Evolutionary conservation across 2,329 filamentous ascomycete genomes (phyloP).

Genomic region (Didymella arachidicola): DNA sequence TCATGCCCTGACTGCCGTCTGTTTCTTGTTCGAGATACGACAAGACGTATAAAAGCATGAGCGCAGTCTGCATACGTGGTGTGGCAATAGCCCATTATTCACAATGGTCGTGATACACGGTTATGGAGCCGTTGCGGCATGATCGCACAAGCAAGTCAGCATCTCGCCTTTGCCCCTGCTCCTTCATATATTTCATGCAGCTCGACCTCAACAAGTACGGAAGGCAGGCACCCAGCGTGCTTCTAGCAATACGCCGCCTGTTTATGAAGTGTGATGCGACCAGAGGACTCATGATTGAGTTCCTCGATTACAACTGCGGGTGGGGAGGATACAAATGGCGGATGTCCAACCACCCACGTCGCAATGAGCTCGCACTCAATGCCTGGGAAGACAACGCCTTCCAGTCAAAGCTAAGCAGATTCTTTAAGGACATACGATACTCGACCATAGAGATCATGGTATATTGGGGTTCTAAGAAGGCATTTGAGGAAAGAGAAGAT

Average conservation of each 20-base stretch:
- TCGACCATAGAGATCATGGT: neutral
- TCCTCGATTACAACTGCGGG: neutral
- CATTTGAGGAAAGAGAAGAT: neutral
- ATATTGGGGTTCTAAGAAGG: neutral
- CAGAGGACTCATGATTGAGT: neutral
- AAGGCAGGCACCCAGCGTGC: neutral
- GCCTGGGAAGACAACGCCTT: neutral
- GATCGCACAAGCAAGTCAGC: neutral
- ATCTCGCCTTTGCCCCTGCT: neutral
- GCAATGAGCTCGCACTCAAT: neutral
- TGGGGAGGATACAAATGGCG: neutral
- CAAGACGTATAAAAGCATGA: neutral
- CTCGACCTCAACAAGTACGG: neutral
- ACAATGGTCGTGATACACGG: neutral
- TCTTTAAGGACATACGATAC: neutral
- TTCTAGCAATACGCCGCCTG: neutral
- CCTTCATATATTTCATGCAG: too few relatives aligned
- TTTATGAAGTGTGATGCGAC: neutral
- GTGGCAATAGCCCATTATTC: neutral
- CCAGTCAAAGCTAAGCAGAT: neutral
- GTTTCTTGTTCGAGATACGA: neutral
- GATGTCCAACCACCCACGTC: neutral
- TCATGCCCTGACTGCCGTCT: neutral
- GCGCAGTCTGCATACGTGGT: neutral
- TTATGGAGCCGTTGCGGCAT: neutral